These are phyloP conservation scores for Suillus fuscotomentosus DNA, from an alignment of 768 basidiomycete genomes.

Conservation along the genomic window DNA sequence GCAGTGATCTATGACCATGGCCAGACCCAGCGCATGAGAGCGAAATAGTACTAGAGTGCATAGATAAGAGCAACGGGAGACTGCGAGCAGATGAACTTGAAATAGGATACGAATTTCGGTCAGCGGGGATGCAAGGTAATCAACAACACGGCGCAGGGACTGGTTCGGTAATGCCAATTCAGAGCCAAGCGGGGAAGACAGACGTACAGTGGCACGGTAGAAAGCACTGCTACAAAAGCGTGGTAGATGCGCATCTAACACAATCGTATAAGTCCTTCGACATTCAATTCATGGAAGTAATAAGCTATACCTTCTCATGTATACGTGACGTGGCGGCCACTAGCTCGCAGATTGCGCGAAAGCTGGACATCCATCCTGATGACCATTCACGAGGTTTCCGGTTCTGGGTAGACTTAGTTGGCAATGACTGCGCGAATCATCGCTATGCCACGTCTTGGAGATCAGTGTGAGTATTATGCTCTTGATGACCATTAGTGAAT, in stretches of 20 bases:
- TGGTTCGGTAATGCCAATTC: background rate
- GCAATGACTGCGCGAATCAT: background rate
- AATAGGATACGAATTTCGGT: background rate
- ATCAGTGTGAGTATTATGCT: background rate
- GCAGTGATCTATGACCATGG: no score
- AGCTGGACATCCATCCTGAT: background rate
- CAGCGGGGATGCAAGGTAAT: no score
- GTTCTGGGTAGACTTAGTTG: no score
- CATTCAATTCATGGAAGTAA: background rate
- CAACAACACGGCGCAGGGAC: no score
- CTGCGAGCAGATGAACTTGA: background rate
- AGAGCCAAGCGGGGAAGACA: background rate
- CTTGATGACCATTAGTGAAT: background rate
- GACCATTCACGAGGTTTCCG: no score
- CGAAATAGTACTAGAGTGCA: no score
- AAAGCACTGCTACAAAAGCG: background rate
- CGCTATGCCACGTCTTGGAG: background rate
- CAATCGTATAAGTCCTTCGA: background rate
- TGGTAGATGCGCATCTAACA: background rate
- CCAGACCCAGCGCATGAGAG: background rate
- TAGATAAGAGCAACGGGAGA: background rate
- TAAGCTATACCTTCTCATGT: background rate
- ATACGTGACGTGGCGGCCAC: background rate
- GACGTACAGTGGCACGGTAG: background rate
- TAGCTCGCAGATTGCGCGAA: background rate